A percentile compares a stretch with the other conserved stretches of the same genome.
These are phyloP conservation scores for Chrysochromulina tobinii DNA, from an alignment of 78 protist species.

Conservation along the genomic window DNA sequence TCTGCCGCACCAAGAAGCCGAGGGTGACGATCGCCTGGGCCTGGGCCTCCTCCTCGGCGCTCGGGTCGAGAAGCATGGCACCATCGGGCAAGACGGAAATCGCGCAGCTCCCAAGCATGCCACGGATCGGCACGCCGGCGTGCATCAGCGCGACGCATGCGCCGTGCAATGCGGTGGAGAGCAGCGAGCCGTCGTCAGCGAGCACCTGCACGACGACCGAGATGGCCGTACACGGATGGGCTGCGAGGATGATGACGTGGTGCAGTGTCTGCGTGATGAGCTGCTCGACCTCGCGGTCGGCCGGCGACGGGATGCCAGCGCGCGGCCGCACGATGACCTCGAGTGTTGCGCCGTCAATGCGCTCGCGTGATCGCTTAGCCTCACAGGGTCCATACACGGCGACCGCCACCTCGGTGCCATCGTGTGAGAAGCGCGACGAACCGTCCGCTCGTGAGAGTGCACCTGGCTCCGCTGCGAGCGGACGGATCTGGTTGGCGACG, in stretches of 20 bases:
- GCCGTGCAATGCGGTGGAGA: background rate
- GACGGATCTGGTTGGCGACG: background rate
- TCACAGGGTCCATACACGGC: constrained; percentile 11
- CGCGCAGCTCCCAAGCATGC: background rate
- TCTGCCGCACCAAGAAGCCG: background rate
- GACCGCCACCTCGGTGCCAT: background rate
- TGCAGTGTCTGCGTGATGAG: background rate
- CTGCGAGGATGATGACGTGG: too few species aligned
- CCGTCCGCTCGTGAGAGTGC: constrained; percentile 6
- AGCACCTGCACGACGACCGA: background rate
- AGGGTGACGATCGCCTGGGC: background rate
- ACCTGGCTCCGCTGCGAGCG: background rate
- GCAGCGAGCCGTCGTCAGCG: background rate
- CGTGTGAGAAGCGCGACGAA: background rate
- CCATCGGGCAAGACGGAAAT: background rate
- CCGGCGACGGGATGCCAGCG: background rate
- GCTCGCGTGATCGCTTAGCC: background rate
- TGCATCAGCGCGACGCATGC: background rate
- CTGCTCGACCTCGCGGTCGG: constrained; percentile 8
- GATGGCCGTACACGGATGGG: constrained; percentile 5
- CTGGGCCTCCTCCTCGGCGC: too few species aligned
- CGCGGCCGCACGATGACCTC: background rate
- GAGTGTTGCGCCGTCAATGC: background rate
- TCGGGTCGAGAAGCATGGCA: background rate
- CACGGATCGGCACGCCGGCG: constrained; percentile 9